Evolutionary conservation across 805 yeast genomes (phyloP).

Genomic region (Priceomyces haplophilus): DNA sequence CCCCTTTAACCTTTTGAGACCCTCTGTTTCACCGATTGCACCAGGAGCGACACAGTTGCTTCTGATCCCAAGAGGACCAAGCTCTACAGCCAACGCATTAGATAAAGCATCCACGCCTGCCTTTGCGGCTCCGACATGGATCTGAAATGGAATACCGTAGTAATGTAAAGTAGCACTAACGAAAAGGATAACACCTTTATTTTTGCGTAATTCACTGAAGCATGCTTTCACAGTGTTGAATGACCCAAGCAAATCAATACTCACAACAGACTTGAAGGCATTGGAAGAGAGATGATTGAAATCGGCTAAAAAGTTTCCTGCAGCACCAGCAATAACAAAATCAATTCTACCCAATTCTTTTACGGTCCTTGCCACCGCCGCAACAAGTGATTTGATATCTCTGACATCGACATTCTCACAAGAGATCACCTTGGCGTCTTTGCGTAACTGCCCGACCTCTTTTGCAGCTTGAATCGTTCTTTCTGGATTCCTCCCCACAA

Average conservation of each 20-base stretch:
- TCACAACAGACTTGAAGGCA: slow-evolving; percentile 39
- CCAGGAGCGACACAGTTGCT: slow-evolving; percentile 91
- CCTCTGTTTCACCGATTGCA: slow-evolving; percentile 82
- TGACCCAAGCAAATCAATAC: slow-evolving; percentile 41
- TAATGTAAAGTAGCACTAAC: slow-evolving; percentile 44
- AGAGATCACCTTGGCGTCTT: slow-evolving; percentile 64
- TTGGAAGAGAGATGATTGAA: slow-evolving; percentile 42
- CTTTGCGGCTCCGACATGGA: slow-evolving; percentile 91
- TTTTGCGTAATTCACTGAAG: slow-evolving; percentile 34
- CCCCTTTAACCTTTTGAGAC: slow-evolving; percentile 59
- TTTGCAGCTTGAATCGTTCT: slow-evolving; percentile 66
- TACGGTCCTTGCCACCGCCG: slow-evolving; percentile 63
- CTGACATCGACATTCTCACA: slow-evolving; percentile 76
- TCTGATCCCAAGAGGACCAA: slow-evolving; percentile 85
- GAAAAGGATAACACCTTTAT: slow-evolving; percentile 46
- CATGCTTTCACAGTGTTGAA: slow-evolving; percentile 41
- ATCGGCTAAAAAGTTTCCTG: slow-evolving; percentile 41
- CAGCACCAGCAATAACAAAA: slow-evolving; percentile 45
- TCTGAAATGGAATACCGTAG: slow-evolving; percentile 54
- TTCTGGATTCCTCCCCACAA: slow-evolving; percentile 69
- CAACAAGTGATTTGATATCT: slow-evolving; percentile 49
- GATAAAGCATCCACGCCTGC: slow-evolving; percentile 93
- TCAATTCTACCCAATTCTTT: slow-evolving; percentile 40
- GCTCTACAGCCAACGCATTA: slow-evolving; percentile 79
- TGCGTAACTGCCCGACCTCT: slow-evolving; percentile 53